Evolutionary conservation across 2,329 filamentous ascomycete genomes (phyloP).

Genomic region (Botrytis paeoniae): DNA sequence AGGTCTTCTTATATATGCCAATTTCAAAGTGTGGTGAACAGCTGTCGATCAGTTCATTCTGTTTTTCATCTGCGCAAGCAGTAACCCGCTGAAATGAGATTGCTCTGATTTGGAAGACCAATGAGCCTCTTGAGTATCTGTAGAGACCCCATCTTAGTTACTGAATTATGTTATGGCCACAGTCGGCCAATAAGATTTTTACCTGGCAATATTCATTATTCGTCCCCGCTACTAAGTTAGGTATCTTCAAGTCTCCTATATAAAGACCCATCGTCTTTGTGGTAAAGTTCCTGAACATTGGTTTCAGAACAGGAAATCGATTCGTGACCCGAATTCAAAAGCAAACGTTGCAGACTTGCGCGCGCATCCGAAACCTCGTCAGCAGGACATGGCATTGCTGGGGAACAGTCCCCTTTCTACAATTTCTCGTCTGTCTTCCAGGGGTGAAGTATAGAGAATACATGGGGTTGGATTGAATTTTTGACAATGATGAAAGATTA

Average conservation of each 20-base stretch:
- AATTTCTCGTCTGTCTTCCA: not conserved
- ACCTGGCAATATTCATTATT: no score
- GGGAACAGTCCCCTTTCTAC: not conserved
- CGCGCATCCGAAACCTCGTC: not conserved
- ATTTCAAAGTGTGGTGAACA: not conserved
- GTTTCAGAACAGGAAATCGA: no score
- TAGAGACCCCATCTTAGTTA: not conserved
- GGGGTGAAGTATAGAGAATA: not conserved
- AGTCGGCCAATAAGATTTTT: accelerated
- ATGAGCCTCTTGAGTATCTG: not conserved
- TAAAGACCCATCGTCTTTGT: not conserved
- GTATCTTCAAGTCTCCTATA: not conserved
- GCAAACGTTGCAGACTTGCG: not conserved
- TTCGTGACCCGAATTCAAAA: not conserved
- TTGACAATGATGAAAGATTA: not conserved
- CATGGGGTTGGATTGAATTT: not conserved
- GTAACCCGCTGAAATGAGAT: not conserved
- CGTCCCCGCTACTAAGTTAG: accelerated
- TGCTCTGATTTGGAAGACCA: not conserved
- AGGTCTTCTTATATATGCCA: accelerated
- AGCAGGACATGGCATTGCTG: not conserved
- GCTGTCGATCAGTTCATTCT: accelerated
- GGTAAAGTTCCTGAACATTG: not conserved
- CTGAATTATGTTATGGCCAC: not conserved
- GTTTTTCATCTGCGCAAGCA: not conserved